Conservation (phyloP, 2,329 filamentous ascomycete genomes). For the Apiospora sp. region DNA sequence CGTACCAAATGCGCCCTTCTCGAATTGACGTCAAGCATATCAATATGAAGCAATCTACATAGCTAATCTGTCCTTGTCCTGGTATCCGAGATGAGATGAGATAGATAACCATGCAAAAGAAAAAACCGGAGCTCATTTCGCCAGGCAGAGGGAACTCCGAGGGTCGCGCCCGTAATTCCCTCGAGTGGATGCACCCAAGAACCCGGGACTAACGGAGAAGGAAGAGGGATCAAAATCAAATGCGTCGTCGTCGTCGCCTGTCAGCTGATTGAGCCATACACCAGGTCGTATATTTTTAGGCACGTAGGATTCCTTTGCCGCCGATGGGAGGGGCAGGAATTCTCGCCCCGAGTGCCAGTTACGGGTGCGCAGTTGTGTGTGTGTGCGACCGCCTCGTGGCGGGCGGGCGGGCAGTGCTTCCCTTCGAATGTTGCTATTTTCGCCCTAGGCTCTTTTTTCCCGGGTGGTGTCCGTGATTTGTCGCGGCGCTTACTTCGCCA, state of each 20-base stretch:
- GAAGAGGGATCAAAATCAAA: background rate
- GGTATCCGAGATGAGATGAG: constrained; percentile 19
- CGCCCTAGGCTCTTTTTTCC: constrained; percentile 2
- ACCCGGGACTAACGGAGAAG: constrained; percentile 14
- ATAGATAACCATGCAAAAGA: background rate
- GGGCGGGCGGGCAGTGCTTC: background rate
- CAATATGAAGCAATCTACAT: background rate
- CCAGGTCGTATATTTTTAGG: constrained; percentile 10
- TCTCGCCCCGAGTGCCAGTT: background rate
- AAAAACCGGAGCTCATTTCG: constrained; percentile 21
- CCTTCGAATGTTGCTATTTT: constrained; percentile 1
- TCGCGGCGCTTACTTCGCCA: constrained; percentile 17
- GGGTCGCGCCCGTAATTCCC: background rate
- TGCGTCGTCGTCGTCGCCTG: background rate
- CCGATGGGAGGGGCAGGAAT: background rate
- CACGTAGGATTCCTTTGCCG: background rate
- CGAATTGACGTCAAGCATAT: background rate
- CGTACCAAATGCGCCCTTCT: background rate
- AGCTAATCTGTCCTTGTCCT: constrained; percentile 11
- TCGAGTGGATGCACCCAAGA: constrained; percentile 6
- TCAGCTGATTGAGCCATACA: constrained; percentile 7
- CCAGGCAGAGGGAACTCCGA: background rate
- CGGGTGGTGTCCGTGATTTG: constrained; percentile 7
- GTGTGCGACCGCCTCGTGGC: background rate
- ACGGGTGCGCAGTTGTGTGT: too few relatives aligned